Evolutionary conservation across 352 stramenopile genomes (phyloP).

Genomic region (Globisporangium sylvaticum): DNA sequence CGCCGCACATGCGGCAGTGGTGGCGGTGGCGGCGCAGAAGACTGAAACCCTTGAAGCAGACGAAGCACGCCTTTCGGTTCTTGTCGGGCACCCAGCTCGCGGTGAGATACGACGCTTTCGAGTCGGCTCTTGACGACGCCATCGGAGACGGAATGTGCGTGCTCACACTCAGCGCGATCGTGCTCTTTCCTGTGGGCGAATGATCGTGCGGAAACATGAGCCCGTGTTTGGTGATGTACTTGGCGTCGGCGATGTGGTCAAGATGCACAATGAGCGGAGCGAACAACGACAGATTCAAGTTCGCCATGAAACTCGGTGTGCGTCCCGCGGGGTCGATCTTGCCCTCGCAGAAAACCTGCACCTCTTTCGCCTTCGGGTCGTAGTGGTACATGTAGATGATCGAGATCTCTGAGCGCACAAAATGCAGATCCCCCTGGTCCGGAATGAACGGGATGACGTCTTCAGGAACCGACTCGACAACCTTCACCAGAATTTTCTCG

Average conservation of each 20-base stretch:
- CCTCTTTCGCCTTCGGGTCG: slow-evolving; percentile 42
- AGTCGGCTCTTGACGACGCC: slow-evolving; percentile 9
- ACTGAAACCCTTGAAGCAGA: slow-evolving; percentile 69
- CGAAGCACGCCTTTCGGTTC: slow-evolving; percentile 54
- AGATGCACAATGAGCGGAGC: slow-evolving; percentile 56
- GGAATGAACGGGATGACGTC: slow-evolving; percentile 34
- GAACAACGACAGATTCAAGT: slow-evolving; percentile 59
- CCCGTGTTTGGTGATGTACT: slow-evolving; percentile 79
- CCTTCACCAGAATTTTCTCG: slow-evolving; percentile 56
- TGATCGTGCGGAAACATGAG: slow-evolving; percentile 51
- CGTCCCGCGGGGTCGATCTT: slow-evolving; percentile 47
- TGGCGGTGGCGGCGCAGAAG: slow-evolving; percentile 61
- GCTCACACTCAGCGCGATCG: slow-evolving; percentile 28
- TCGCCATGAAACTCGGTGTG: slow-evolving; percentile 62
- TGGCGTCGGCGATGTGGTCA: slow-evolving; percentile 67
- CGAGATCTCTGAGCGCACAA: slow-evolving; percentile 52
- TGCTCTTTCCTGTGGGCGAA: slow-evolving; percentile 1
- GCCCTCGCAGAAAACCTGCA: slow-evolving; percentile 70
- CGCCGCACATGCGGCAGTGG: slow-evolving; percentile 79
- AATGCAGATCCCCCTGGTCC: slow-evolving; percentile 28
- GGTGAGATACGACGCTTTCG: slow-evolving; percentile 4
- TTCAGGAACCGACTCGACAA: slow-evolving; percentile 52
- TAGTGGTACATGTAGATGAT: slow-evolving; percentile 66
- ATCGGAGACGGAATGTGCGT: slow-evolving; percentile 26
- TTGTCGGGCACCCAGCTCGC: slow-evolving; percentile 58